phyloP scores from a whole-genome alignment of 495 filamentous ascomycete species.

The Stereocaulon alpinum region DNA sequence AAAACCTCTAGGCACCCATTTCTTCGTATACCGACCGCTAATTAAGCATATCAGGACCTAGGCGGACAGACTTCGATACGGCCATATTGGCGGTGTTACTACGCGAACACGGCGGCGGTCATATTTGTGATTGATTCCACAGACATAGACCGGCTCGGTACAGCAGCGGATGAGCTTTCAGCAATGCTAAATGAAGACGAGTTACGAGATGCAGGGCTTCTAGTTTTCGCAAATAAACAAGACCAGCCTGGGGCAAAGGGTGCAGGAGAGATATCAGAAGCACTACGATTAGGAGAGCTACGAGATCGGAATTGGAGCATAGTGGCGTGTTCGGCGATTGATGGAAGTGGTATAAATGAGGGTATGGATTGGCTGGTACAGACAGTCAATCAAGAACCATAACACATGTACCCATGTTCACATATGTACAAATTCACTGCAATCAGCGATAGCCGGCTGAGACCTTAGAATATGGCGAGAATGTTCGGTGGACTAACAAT shows the following conservation, averaged over 20 bases:
- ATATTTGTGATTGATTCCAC: conserved; percentile 98
- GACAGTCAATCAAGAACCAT: conserved; percentile 31
- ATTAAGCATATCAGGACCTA: conserved; percentile 51
- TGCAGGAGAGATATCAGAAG: conserved; percentile 92
- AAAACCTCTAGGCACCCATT: conserved; percentile 15
- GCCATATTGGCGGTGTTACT: conserved; percentile 99
- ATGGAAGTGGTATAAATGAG: conserved; percentile 85
- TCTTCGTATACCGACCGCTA: neutral
- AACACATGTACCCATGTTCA: conserved; percentile 9
- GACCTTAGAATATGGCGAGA: conserved; percentile 31
- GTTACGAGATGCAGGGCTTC: conserved; percentile 76
- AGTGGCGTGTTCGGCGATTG: conserved; percentile 91
- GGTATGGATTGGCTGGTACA: conserved; percentile 97
- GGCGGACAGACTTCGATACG: conserved; percentile 94
- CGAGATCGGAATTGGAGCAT: conserved; percentile 99
- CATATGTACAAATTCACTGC: neutral
- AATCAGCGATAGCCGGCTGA: neutral
- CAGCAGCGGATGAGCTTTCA: conserved; percentile 81
- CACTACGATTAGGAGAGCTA: conserved; percentile 75
- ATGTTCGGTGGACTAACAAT: conserved; percentile 35
- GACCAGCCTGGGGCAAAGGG: conserved; percentile 96
- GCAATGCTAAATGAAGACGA: conserved; percentile 98
- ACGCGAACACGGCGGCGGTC: conserved; percentile 97
- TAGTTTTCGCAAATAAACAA: conserved; percentile 99
- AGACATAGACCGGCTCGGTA: conserved; percentile 87